phyloP scores from a whole-genome alignment of 176 grass and related monocot species.

The Lolium perenne region DNA sequence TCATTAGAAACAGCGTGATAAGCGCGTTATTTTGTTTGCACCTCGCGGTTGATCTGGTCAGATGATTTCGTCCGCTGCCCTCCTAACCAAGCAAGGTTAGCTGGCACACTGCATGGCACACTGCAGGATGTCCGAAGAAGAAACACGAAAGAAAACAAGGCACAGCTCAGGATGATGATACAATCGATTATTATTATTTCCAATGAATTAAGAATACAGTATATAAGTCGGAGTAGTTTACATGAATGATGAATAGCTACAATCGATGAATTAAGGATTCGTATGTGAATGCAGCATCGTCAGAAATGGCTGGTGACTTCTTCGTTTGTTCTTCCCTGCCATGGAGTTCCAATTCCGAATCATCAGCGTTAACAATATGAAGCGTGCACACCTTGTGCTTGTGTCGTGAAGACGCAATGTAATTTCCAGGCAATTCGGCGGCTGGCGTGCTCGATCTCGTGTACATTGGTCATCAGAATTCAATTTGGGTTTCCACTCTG shows the following conservation, averaged over 20 bases:
- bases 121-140: not conserved
- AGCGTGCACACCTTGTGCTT: not conserved
- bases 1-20: conserved; percentile 18
- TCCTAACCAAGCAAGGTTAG: conserved; percentile 26
- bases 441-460: not conserved
- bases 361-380: not conserved
- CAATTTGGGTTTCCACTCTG: not conserved
- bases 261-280: not conserved
- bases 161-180: not conserved
- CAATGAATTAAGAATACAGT: conserved; percentile 27
- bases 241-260: conserved; percentile 4
- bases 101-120: conserved; percentile 37
- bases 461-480: not conserved
- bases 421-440: not conserved
- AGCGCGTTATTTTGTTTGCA: not conserved
- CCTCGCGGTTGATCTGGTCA: conserved; percentile 33
- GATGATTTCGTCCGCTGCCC: conserved; percentile 29
- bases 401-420: not conserved
- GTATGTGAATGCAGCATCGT: not conserved
- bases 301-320: conserved; percentile 4
- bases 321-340: not conserved
- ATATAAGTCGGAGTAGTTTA: conserved; percentile 17
- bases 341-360: not conserved
- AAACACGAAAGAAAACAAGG: conserved; percentile 12
- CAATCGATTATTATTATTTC: conserved; percentile 21